Conservation (phyloP, 306 rosid genomes). For the Quercus glauca region DNA sequence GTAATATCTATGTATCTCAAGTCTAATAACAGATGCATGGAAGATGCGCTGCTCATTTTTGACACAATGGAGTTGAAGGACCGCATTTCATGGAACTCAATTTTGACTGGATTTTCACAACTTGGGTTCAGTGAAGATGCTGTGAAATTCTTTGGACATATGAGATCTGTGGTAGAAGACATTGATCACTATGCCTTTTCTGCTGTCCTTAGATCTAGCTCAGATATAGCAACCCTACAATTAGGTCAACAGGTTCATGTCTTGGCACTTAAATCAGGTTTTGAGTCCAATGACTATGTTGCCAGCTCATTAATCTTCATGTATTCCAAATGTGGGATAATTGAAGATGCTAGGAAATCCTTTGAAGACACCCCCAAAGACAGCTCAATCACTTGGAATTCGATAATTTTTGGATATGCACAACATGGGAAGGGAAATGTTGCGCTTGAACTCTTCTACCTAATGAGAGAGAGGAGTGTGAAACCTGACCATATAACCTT, state of each 20-base stretch:
- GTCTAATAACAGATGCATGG: slow-evolving; percentile 45
- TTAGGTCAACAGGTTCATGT: slow-evolving; percentile 76
- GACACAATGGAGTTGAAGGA: slow-evolving; percentile 55
- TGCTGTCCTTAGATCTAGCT: slow-evolving; percentile 62
- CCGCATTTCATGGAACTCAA: slow-evolving; percentile 73
- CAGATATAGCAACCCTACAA: slow-evolving; percentile 73
- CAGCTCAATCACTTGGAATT: slow-evolving; percentile 68
- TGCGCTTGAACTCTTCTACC: slow-evolving; percentile 61
- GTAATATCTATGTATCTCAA: slow-evolving; percentile 74
- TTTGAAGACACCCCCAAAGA: slow-evolving; percentile 58
- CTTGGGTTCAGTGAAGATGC: slow-evolving; percentile 72
- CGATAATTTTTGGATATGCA: slow-evolving; percentile 81
- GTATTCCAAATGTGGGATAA: slow-evolving; percentile 88
- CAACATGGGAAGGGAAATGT: slow-evolving; percentile 74
- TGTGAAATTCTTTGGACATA: slow-evolving; percentile 45
- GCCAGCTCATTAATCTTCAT: slow-evolving; percentile 78
- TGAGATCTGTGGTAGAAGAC: slow-evolving; percentile 46
- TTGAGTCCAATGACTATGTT: slow-evolving; percentile 57
- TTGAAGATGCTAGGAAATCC: slow-evolving; percentile 69
- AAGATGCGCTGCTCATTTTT: slow-evolving; percentile 55
- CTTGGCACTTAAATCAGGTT: slow-evolving; percentile 51
- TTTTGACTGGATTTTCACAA: slow-evolving; percentile 73
- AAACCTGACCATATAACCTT: slow-evolving; percentile 81
- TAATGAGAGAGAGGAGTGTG: slow-evolving; percentile 60
- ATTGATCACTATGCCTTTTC: slow-evolving; percentile 69